Conservation (phyloP, 768 basidiomycete genomes). For the Tulasnella sp. region DNA sequence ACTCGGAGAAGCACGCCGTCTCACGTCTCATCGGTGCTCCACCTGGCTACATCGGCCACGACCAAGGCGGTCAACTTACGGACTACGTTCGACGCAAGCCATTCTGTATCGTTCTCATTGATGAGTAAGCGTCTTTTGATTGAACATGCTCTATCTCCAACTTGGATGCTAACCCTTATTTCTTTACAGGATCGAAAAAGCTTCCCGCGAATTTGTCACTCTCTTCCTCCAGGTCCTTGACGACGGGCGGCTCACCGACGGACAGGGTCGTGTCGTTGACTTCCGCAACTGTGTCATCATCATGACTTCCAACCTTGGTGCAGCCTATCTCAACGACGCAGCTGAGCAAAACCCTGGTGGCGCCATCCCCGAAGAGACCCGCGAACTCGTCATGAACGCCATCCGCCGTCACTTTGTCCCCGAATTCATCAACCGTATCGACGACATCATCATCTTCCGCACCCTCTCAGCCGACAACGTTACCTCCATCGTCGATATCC, state of each 20-base stretch:
- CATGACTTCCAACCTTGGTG: constrained; percentile 92
- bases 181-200: neutral
- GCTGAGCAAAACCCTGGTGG: constrained; percentile 37
- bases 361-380: constrained; percentile 52
- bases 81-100: constrained; percentile 89
- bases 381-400: constrained; percentile 62
- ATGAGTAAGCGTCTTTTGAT: constrained; percentile 39
- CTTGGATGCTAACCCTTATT: neutral
- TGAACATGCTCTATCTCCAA: too few relatives aligned
- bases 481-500: constrained; percentile 78
- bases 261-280: constrained; percentile 26
- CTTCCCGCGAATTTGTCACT: neutral
- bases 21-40: constrained; percentile 39
- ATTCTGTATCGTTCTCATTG: constrained; percentile 75
- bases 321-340: constrained; percentile 65
- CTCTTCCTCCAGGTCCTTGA: constrained; percentile 15
- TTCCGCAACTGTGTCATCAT: constrained; percentile 77
- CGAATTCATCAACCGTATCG: constrained; percentile 86
- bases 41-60: constrained; percentile 78
- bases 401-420: constrained; percentile 84
- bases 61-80: constrained; percentile 82
- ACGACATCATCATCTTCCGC: constrained; percentile 59
- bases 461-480: constrained; percentile 66
- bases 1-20: constrained; percentile 75
- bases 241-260: constrained; percentile 8